These are phyloP conservation scores for Wickerhamomyces bovis DNA, from an alignment of 805 yeast species.

Conservation along the genomic window DNA sequence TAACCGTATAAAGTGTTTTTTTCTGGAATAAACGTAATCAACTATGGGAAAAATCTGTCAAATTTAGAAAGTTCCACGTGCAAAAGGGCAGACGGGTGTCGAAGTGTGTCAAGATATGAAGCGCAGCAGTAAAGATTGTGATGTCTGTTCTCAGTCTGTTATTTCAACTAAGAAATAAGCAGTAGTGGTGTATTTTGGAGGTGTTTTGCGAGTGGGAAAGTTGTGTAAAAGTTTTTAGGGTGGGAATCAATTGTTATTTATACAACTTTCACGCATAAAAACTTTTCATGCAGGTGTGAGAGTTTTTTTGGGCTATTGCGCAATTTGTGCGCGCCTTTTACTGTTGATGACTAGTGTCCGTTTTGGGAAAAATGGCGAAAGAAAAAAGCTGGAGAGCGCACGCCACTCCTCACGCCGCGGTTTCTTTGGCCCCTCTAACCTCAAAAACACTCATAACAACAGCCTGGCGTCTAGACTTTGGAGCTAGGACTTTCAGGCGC, in stretches of 20 bases:
- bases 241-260: neutral
- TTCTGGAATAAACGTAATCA: neutral
- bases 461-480: neutral
- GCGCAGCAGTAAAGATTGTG: neutral
- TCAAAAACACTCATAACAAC: no score
- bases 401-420: neutral
- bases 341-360: neutral
- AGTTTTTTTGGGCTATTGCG: neutral
- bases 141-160: neutral
- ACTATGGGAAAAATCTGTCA: neutral
- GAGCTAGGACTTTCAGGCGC: no score
- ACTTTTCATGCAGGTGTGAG: neutral
- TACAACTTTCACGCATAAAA: neutral
- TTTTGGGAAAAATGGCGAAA: neutral
- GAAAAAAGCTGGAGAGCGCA: neutral
- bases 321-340: neutral
- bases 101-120: neutral
- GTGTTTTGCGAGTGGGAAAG: neutral
- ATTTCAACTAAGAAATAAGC: neutral
- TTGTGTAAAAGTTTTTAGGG: neutral
- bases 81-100: neutral
- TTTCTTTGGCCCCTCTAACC: neutral
- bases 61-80: neutral
- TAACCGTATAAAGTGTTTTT: neutral
- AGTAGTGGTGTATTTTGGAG: neutral